Evolutionary conservation across 352 stramenopile species (phyloP).

Genomic region (Phytophthora hibernalis): DNA sequence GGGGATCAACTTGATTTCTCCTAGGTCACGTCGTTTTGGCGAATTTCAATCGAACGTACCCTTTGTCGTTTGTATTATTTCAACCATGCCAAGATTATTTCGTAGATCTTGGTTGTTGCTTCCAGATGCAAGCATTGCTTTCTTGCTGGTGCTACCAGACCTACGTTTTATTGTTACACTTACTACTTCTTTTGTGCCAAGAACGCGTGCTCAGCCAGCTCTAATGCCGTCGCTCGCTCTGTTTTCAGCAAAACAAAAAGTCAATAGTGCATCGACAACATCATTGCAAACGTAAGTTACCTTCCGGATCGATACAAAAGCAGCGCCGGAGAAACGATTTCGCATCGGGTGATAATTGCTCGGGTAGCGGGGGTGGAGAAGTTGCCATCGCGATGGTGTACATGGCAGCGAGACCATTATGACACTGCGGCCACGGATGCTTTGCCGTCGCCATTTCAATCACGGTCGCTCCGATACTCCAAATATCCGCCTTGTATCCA

Average conservation of each 20-base stretch:
- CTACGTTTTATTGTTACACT: conserved; percentile 37
- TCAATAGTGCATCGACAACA: conserved; percentile 3
- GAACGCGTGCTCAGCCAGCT: conserved; percentile 68
- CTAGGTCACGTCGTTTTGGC: too few relatives aligned
- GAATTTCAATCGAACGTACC: too few relatives aligned
- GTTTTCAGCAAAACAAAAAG: not conserved
- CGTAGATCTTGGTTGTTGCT: not conserved
- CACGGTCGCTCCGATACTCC: conserved; percentile 81
- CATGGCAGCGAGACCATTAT: conserved; percentile 72
- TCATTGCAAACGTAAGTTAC: conserved; percentile 28
- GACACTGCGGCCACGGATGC: conserved; percentile 69
- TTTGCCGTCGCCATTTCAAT: conserved; percentile 85
- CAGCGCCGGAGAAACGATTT: conserved; percentile 66
- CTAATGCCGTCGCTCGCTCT: conserved; percentile 74
- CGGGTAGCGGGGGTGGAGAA: conserved; percentile 57
- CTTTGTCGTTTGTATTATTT: conserved; percentile 7
- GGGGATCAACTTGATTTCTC: too few relatives aligned
- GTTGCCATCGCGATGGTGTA: conserved; percentile 72
- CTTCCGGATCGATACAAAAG: conserved; percentile 78
- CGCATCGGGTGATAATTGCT: conserved; percentile 55
- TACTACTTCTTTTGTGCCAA: conserved; percentile 42
- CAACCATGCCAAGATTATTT: not conserved
- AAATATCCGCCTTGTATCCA: conserved; percentile 82
- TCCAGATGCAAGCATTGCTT: not conserved
- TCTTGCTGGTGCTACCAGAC: too few relatives aligned